Evolutionary conservation across 1,284 basidiomycete species (phyloP).

Genomic region (Inonotus hispidus): DNA sequence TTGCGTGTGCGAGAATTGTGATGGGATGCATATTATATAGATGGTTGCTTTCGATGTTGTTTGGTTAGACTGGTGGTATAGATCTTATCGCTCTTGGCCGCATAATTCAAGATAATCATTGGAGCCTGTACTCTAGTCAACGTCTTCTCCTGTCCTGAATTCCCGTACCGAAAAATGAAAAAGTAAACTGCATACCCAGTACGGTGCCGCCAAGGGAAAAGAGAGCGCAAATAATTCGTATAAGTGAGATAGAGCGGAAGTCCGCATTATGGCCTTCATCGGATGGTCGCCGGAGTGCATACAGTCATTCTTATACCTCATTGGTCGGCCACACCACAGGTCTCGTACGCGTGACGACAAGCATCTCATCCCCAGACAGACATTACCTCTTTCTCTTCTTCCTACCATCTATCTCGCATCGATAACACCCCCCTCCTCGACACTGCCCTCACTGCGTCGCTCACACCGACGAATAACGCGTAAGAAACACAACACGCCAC

Average conservation of each 20-base stretch:
- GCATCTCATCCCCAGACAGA: not conserved
- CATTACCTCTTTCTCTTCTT: not conserved
- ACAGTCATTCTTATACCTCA: constrained; percentile 5
- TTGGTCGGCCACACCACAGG: not conserved
- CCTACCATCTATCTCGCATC: not conserved
- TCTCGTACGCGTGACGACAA: not conserved
- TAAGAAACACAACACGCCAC: not conserved
- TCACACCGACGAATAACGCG: not conserved
- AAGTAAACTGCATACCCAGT: no score
- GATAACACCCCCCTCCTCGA: not conserved
- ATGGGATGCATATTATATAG: not conserved
- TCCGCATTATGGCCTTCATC: constrained; percentile 15
- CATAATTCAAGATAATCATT: not conserved
- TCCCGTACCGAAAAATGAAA: no score
- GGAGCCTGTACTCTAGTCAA: not conserved
- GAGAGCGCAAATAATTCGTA: not conserved
- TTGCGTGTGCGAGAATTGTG: not conserved
- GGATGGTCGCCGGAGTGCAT: constrained; percentile 1
- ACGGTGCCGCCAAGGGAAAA: not conserved
- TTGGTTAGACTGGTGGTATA: not conserved
- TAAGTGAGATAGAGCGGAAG: constrained; percentile 15
- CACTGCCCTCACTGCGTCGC: not conserved
- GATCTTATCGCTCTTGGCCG: not conserved
- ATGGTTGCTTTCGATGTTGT: constrained; percentile 2
- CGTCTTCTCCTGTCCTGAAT: no score